Evolutionary conservation across 805 yeast genomes (phyloP), one percentile per base, ranked within the genome.

Genomic region (Sugiyamaella mastotermitis): DNA sequence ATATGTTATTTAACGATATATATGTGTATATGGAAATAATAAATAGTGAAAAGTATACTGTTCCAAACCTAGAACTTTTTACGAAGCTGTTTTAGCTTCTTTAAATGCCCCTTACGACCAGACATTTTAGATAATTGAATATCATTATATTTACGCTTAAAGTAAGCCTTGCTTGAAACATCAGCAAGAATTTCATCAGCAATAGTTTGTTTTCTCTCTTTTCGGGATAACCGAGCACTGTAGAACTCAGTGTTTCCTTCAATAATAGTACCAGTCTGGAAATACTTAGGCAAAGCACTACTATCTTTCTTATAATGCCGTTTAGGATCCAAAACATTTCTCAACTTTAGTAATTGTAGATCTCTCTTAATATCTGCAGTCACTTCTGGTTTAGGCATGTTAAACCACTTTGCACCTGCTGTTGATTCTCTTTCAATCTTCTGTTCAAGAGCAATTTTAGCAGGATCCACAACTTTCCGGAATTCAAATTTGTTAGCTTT

Each of bases 311-410:
- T 86, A 63, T 92, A 92, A 62, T 86, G 95, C 51, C 97, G 74
- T 63, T 92, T 92, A 5, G 97, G 97, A 57, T 92, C 97, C 45
- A 92, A 69, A 7, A 87, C 95, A 40, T 83, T 81, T 61, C 98
- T 77, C 65, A 90, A 84, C 54, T 85, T 80, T 43, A 92, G 68
- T 11, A 92, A 63, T 53, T 77, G 66, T 50, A 92, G 57, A 57
- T 92, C 97, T 42, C 94, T 70, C 53, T 82, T 82, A 15, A 83
- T 56, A 20, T 72, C 70, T 2, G 80, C 76, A 7, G 94, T 83
- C 43, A 83, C 61, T 49, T 83, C 92, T 4, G 80, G 77, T 48
- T 76, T 78, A 21, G 86, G 85, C 72, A 88, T 68, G 36, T 76
- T 70, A 52, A 85, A 88, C 97, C 97, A 88, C 45, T 77, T 66